Conservation (phyloP, 1,284 basidiomycete species). For the Hemileia vastatrix region DNA sequence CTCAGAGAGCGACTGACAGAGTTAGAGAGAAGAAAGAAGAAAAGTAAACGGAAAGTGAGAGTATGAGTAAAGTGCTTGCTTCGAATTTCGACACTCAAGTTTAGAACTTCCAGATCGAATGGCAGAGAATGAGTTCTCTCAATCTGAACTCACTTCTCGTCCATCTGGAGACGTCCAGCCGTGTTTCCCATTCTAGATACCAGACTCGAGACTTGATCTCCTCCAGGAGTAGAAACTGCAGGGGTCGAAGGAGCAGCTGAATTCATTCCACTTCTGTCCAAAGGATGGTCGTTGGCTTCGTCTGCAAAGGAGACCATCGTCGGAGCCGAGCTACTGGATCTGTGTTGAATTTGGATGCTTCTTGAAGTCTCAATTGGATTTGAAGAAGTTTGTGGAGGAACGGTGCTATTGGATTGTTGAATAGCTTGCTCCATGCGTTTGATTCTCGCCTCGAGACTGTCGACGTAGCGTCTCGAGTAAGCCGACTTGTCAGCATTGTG, state of each 20-base stretch:
- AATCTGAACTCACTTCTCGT: constrained; percentile 9
- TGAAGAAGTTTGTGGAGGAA: neutral
- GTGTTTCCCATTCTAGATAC: neutral
- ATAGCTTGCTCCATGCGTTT: constrained; percentile 23
- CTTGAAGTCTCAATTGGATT: neutral
- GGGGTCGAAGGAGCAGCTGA: neutral
- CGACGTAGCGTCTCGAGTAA: too few relatives aligned
- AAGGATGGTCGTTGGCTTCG: neutral
- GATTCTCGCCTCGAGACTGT: constrained; percentile 27
- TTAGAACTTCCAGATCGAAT: too few relatives aligned
- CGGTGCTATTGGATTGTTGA: neutral
- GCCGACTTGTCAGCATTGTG: too few relatives aligned
- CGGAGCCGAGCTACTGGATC: neutral
- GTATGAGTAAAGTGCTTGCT: too few relatives aligned
- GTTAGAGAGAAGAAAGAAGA: too few relatives aligned
- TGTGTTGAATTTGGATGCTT: neutral
- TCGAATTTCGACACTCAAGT: too few relatives aligned
- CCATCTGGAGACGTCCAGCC: constrained; percentile 7
- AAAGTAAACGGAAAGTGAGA: too few relatives aligned
- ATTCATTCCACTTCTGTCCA: neutral
- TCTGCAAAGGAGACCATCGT: neutral
- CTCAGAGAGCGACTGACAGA: neutral
- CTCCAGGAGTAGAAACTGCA: neutral
- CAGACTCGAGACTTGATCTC: neutral
- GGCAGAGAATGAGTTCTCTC: too few relatives aligned